Conservation (phyloP, 371 early-diverging fungal genomes). For the Mucor plumbeus region DNA sequence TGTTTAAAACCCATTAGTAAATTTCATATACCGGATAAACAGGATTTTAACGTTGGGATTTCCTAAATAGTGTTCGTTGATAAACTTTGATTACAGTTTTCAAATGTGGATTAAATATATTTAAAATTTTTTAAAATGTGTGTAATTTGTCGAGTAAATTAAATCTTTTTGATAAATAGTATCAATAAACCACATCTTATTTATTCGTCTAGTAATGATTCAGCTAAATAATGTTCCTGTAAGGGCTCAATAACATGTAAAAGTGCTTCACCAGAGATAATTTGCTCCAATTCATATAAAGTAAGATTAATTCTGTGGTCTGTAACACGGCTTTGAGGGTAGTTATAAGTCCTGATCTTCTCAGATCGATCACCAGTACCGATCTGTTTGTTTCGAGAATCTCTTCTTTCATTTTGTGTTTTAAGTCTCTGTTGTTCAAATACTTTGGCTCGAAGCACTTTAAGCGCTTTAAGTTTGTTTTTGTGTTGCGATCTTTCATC, state of each 20-base stretch:
- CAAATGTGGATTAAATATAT: too few relatives aligned
- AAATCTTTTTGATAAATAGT: too few relatives aligned
- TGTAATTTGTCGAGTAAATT: too few relatives aligned
- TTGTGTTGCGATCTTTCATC: constrained; percentile 90
- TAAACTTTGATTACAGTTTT: too few relatives aligned
- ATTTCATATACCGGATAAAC: too few relatives aligned
- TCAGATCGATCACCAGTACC: constrained; percentile 80
- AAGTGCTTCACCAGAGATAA: constrained; percentile 65
- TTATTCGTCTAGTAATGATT: constrained; percentile 38
- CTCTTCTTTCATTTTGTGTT: constrained; percentile 60
- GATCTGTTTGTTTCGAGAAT: constrained; percentile 69
- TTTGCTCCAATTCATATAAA: constrained; percentile 70
- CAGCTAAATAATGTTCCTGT: constrained; percentile 47
- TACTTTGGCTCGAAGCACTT: constrained; percentile 80
- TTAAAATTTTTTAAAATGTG: too few relatives aligned
- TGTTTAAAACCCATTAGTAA: too few relatives aligned
- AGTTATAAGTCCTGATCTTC: constrained; percentile 89
- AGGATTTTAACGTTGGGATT: too few relatives aligned
- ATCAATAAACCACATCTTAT: neutral
- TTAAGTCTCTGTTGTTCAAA: constrained; percentile 75
- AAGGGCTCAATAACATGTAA: constrained; percentile 60
- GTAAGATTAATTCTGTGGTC: constrained; percentile 86
- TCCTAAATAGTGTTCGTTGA: too few relatives aligned
- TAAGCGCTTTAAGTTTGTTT: constrained; percentile 89
- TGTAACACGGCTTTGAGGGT: constrained; percentile 82